Percentiles rank a stretch among this genome's conserved stretches.
Evolutionary conservation across 768 basidiomycete species (phyloP).

Genomic region (Pleurotus eryngii): DNA sequence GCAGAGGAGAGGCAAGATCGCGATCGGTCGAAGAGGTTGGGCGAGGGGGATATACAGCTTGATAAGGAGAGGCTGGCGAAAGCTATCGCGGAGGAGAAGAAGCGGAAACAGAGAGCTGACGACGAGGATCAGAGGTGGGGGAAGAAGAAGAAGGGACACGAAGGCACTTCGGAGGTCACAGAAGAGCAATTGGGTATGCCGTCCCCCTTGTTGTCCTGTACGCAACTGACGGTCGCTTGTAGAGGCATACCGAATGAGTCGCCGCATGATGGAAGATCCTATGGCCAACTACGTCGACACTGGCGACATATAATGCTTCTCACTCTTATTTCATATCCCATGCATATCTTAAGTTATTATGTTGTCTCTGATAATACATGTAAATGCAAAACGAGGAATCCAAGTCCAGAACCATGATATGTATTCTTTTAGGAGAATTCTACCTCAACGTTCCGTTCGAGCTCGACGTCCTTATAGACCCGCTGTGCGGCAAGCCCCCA

Average conservation of each 20-base stretch:
- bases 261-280: conserved; percentile 76
- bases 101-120: conserved; percentile 63
- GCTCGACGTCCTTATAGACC: conserved; percentile 12
- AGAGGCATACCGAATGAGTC: conserved; percentile 92
- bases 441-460: conserved; percentile 13
- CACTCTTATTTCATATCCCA: too few species aligned
- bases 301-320: conserved; percentile 23
- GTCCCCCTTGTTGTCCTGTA: conserved; percentile 1
- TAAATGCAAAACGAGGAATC: too few species aligned
- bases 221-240: conserved; percentile 20
- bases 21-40: conserved; percentile 65
- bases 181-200: conserved; percentile 81
- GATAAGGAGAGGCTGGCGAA: conserved; percentile 66
- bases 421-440: background rate
- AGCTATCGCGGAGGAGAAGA: conserved; percentile 78
- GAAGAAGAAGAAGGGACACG: conserved; percentile 57
- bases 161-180: conserved; percentile 74
- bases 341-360: too few species aligned
- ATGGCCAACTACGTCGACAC: conserved; percentile 89
- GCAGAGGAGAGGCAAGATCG: conserved; percentile 40
- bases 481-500: conserved; percentile 14
- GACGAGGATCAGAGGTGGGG: conserved; percentile 54
- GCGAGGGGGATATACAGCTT: conserved; percentile 77
- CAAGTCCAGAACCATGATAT: too few species aligned
- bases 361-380: too few species aligned